Evolutionary conservation across 169 alveolate genomes (phyloP), one percentile per base, ranked within the genome.

Genomic region (Plasmodium vivax): DNA sequence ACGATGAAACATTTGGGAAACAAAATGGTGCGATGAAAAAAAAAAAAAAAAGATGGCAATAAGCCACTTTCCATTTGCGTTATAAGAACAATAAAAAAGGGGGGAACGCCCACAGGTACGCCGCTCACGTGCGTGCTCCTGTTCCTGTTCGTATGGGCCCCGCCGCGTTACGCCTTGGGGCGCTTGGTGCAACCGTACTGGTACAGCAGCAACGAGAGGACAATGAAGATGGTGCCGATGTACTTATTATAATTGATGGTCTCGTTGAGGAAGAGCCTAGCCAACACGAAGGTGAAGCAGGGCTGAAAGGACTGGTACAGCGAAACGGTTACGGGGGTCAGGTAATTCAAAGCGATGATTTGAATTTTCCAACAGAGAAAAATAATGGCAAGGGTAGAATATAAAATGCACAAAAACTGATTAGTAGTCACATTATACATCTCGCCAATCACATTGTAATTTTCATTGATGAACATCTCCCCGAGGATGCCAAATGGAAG

Each of bases 261-360:
- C 73, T 95, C 97, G 38, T 84, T 94, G 19, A 95, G 88, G 62
- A 95, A 87, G 12, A 95, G 81, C 41, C 77, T 74, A 27, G 95
- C 96, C 27, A 95, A 83, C 1, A 95, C 68, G 58, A 95, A 93
- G 38, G 97, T 95, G 27, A 95, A 93, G 10, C 84, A 93, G 14
- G 97, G 97, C 38, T 94, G 92, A 43, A 95, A 83, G 6, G 96
- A 88, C n/a, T 95, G 97, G 68, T 83, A 95, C 54, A 95, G 68
- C 23, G 97, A 85, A 38, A 95, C 96, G 9, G 90, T 93, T 23
- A 85, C 91, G 7, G 97, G 96, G 41, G 94, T 77, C 73, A 95
- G 62, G 90, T 79, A 32, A 87, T 83, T 94, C 71, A 93, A 82
- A 27, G 88, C 92, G 14, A 88, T 82, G 47, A 95, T 95, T 79